These are phyloP conservation scores for Pisolithus marmoratus DNA, from an alignment of 768 basidiomycete species.

Conservation along the genomic window DNA sequence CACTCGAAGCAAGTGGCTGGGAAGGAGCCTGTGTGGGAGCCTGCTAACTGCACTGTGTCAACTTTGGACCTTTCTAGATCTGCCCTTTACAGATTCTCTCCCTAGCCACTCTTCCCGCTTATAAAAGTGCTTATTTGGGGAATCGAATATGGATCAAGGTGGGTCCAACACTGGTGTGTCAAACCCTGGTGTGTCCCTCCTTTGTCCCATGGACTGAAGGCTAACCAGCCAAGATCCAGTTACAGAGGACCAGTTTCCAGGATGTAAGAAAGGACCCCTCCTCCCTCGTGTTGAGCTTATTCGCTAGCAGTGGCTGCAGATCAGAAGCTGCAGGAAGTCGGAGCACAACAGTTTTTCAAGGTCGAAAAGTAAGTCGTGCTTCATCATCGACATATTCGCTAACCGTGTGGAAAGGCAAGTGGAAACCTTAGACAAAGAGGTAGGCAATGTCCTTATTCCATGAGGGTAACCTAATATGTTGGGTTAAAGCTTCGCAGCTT, in stretches of 20 bases:
- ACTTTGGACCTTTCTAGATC: too few species aligned
- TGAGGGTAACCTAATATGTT: conserved; percentile 7
- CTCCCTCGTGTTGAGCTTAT: conserved; percentile 8
- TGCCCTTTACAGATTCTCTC: too few species aligned
- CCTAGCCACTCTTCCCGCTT: too few species aligned
- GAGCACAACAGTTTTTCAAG: conserved; percentile 42
- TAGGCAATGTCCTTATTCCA: conserved; percentile 9
- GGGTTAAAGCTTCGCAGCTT: conserved; percentile 43
- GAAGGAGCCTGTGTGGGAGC: too few species aligned
- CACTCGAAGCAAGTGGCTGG: too few species aligned
- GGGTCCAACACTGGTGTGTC: too few species aligned
- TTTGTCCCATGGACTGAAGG: neutral
- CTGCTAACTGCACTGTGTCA: too few species aligned
- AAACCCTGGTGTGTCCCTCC: conserved; percentile 28
- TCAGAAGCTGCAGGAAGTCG: conserved; percentile 45
- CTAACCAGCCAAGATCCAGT: conserved; percentile 25
- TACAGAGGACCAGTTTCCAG: conserved; percentile 43
- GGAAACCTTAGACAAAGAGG: conserved; percentile 44
- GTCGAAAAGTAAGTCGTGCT: conserved; percentile 39
- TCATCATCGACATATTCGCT: neutral
- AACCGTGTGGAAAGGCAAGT: conserved; percentile 31
- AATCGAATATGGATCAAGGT: too few species aligned
- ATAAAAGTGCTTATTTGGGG: too few species aligned
- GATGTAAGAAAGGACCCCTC: conserved; percentile 17
- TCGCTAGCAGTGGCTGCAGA: conserved; percentile 37